phyloP scores from a whole-genome alignment of 768 basidiomycete genomes.

The Boletus patriciae region DNA sequence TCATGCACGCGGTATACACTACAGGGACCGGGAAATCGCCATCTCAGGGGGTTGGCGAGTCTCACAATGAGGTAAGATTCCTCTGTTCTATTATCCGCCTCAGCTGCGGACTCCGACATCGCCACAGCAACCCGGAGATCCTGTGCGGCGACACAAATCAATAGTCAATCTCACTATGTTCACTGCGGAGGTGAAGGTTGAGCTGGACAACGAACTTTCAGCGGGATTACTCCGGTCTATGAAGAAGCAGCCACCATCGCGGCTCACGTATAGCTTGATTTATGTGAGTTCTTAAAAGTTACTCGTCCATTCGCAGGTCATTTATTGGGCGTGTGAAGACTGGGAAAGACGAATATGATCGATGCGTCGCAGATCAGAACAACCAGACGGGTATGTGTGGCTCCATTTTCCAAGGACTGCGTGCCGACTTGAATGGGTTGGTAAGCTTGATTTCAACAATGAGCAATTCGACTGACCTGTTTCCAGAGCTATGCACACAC shows the following conservation, averaged over 20 bases:
- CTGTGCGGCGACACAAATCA: too few species aligned
- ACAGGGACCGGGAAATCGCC: too few species aligned
- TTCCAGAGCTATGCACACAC: constrained; percentile 57
- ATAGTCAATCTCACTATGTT: constrained; percentile 32
- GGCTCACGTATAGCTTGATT: constrained; percentile 2
- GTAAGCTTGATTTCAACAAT: not conserved
- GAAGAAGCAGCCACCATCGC: not conserved
- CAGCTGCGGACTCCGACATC: too few species aligned
- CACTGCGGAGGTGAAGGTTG: constrained; percentile 13
- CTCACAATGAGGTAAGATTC: too few species aligned
- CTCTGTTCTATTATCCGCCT: too few species aligned
- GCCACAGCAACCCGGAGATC: not conserved
- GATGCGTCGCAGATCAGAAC: not conserved
- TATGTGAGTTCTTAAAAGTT: not conserved
- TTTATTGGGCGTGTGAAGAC: not conserved
- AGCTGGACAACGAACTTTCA: not conserved
- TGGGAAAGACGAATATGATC: constrained; percentile 7
- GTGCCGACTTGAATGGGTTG: constrained; percentile 13
- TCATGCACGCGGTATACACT: constrained; percentile 24
- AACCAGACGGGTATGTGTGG: not conserved
- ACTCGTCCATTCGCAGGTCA: too few species aligned
- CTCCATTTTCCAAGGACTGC: constrained; percentile 9
- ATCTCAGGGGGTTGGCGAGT: too few species aligned
- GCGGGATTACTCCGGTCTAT: not conserved
- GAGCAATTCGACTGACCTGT: not conserved